phyloP scores from a whole-genome alignment of 306 rosid genomes.

The Cucurbita ficifolia region DNA sequence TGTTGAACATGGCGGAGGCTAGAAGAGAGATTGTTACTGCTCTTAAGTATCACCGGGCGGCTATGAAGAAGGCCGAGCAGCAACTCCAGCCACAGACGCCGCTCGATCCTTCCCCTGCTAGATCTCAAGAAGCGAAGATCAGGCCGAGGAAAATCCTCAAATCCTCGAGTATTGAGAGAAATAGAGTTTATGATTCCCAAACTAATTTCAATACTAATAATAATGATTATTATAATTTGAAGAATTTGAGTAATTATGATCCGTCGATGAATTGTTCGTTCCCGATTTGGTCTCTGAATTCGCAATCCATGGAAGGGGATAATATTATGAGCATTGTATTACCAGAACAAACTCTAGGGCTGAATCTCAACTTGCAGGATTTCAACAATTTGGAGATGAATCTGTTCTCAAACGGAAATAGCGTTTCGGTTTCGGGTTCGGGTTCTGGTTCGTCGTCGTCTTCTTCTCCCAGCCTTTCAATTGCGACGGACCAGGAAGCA shows the following conservation, averaged over 20 bases:
- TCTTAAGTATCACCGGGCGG: slow-evolving; percentile 71
- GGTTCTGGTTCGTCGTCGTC: neutral
- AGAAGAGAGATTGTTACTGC: slow-evolving; percentile 84
- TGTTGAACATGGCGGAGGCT: slow-evolving; percentile 87
- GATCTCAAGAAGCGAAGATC: slow-evolving; percentile 26
- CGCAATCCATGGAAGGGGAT: slow-evolving; percentile 18
- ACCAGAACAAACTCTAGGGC: slow-evolving; percentile 69
- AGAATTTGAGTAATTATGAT: slow-evolving; percentile 2
- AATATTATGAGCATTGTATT: slow-evolving; percentile 35
- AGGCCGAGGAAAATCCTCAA: slow-evolving; percentile 41
- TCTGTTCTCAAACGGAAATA: slow-evolving; percentile 18
- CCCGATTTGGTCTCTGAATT: slow-evolving; percentile 15
- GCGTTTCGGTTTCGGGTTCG: slow-evolving; percentile 26
- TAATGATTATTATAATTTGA: neutral
- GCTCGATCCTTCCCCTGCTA: slow-evolving; percentile 15
- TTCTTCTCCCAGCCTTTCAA: neutral
- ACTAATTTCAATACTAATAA: neutral
- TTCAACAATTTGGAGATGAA: slow-evolving; percentile 38
- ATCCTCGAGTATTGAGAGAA: neutral
- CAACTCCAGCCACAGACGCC: slow-evolving; percentile 11
- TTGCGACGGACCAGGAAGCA: neutral
- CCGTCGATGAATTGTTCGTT: slow-evolving; percentile 9
- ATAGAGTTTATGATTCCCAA: neutral
- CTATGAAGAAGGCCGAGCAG: slow-evolving; percentile 75
- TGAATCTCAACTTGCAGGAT: slow-evolving; percentile 77